A percentile compares a stretch with the other conserved stretches of the same genome.
phyloP scores from a whole-genome alignment of 192 early-diverging fungal genomes.

The Gonapodya prolifera region DNA sequence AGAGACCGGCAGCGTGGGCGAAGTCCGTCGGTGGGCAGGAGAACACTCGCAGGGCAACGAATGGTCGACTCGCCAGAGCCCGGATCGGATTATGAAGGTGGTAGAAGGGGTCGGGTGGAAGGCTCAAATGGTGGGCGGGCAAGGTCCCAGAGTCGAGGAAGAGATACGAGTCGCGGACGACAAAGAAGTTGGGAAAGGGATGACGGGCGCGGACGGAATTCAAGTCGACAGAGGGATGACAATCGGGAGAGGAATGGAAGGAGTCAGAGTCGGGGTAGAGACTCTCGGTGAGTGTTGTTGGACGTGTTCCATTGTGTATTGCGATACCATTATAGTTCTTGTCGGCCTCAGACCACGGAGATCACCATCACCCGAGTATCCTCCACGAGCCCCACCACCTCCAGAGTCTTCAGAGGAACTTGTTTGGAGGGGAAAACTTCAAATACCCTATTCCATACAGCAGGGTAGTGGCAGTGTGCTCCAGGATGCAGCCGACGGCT shows the following conservation, averaged over 20 bases:
- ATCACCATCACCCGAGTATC: neutral
- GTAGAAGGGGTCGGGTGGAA: neutral
- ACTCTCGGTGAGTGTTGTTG: neutral
- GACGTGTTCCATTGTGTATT: neutral
- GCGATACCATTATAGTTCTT: too few relatives aligned
- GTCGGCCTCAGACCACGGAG: neutral
- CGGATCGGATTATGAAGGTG: neutral
- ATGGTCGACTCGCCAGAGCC: neutral
- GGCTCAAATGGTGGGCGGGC: neutral
- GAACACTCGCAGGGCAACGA: neutral
- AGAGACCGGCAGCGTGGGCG: too few relatives aligned
- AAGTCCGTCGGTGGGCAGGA: neutral
- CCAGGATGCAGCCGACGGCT: neutral
- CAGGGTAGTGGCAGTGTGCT: neutral
- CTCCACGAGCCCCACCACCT: neutral
- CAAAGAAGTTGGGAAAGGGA: too few relatives aligned
- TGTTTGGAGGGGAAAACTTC: neutral
- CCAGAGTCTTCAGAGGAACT: neutral
- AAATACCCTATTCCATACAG: neutral
- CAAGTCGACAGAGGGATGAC: neutral
- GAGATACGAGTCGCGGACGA: too few relatives aligned
- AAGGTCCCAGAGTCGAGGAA: too few relatives aligned
- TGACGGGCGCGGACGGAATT: neutral
- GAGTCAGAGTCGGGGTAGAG: neutral
- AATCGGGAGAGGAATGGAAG: neutral